Percentiles rank a stretch among this genome's conserved stretches.
Evolutionary conservation across 805 yeast species (phyloP).

Genomic region (Millerozyma acaciae): DNA sequence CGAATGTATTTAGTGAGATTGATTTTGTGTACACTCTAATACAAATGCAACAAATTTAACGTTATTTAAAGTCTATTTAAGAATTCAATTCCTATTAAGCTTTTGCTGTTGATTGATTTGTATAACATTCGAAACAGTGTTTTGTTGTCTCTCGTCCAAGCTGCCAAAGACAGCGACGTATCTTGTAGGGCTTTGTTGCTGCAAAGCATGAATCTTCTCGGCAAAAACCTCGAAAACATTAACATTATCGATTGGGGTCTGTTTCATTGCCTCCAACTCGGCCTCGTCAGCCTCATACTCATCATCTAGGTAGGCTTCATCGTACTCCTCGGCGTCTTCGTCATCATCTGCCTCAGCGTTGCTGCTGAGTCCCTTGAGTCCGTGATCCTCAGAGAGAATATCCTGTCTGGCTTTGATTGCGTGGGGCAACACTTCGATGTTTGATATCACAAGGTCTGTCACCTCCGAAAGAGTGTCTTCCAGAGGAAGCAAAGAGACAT

Average conservation of each 20-base stretch:
- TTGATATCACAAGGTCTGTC: conserved; percentile 37
- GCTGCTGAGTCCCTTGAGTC: conserved; percentile 23
- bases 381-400: conserved; percentile 37
- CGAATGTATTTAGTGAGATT: too few species aligned
- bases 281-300: conserved; percentile 61
- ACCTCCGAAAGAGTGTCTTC: conserved; percentile 35
- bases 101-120: conserved; percentile 18
- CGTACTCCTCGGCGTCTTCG: conserved; percentile 29
- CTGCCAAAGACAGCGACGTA: conserved; percentile 48
- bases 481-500: conserved; percentile 21
- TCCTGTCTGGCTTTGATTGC: conserved; percentile 47
- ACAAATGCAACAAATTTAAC: background rate
- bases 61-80: too few species aligned
- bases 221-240: conserved; percentile 70
- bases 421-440: conserved; percentile 43
- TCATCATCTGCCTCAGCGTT: conserved; percentile 20
- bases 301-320: conserved; percentile 26
- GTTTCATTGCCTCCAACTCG: conserved; percentile 75
- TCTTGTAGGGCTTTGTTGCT: conserved; percentile 42
- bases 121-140: conserved; percentile 25
- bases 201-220: conserved; percentile 47
- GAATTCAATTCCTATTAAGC: too few species aligned
- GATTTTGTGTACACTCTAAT: background rate
- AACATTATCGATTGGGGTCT: conserved; percentile 72
- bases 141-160: conserved; percentile 32